Percentiles rank a stretch among this genome's conserved stretches.
Conservation (phyloP, 345 rosid species). For the Syzygium oleosum region DNA sequence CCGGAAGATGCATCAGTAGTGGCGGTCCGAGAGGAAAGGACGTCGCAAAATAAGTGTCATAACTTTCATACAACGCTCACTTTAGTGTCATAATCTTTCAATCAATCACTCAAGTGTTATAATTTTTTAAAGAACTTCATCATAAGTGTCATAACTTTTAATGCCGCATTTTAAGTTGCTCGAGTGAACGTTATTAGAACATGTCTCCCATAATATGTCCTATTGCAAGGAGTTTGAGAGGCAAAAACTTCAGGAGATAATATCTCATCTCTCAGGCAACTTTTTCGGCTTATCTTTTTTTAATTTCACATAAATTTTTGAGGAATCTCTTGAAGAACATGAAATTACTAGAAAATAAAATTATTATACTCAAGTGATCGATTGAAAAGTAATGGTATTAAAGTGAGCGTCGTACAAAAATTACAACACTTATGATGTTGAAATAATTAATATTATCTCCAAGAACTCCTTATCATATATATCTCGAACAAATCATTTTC, state of each 20-base stretch:
- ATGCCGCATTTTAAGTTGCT: background rate
- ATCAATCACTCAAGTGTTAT: background rate
- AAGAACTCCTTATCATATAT: background rate
- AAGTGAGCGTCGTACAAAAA: rapidly evolving
- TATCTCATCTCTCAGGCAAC: background rate
- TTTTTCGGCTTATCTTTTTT: background rate
- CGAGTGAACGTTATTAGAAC: background rate
- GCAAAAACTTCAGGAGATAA: background rate
- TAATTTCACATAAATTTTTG: background rate
- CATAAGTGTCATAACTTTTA: background rate
- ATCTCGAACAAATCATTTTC: background rate
- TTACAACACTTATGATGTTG: rapidly evolving
- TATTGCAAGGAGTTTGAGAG: background rate
- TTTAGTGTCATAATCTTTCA: background rate
- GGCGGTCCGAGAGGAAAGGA: background rate
- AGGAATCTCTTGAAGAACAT: background rate
- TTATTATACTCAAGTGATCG: background rate
- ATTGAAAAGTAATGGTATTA: background rate
- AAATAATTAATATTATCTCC: background rate
- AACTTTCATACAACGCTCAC: background rate
- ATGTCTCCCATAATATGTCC: rapidly evolving
- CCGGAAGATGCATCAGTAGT: background rate
- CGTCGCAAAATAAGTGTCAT: background rate
- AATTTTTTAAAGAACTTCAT: background rate
- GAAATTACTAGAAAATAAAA: background rate